Base-by-base conservation (phyloP, 1,284 basidiomycete genomes). In the Agaricales sp. region DNA sequence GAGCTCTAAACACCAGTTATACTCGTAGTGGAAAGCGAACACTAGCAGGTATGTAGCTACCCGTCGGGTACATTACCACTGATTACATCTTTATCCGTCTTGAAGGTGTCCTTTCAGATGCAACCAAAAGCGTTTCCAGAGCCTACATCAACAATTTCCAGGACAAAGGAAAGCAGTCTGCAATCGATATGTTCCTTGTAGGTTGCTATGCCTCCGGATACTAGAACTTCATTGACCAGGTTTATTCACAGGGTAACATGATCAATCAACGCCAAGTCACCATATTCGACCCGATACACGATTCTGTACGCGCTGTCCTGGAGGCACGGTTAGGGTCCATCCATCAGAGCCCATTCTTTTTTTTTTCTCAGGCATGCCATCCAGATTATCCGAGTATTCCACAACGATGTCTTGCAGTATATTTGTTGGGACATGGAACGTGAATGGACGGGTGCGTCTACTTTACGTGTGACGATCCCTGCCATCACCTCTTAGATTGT, bases 81-180 rank as follows among this genome's bases (percentile, higher is more conserved):
- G 45, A 50, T 49, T 13, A n/a, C 21, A 20, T 50, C 57, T 23
- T 43, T 50, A 54, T 48, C 46, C 21, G 16, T 43, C 39, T 47
- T 20, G 43, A 57, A 74, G 92, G 92, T 24, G 75, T 96, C 22
- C 67, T 99, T 19, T 93, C 92, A 16, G 93, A 99, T 66, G 95
- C 95, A 2, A 96, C 93, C 1, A 99, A 99, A 65, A 95, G 92
- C 59, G 91, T 96, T 18, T 86, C 82, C 13, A 78, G 93, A 51
- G 93, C 95, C 50, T 98, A 98, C 61, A 96, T 98, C 63, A 96
- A 95, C 64, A 98, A 98, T 62, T 98, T 99, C 63, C 90, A 95
- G 57, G 96, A 99, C 64, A 92, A 91, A 63, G 81, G 77, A 43
- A 99, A 99, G 63, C 96, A 99, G 60, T 69, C 78, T 16, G 91